Base-by-base conservation (phyloP, 805 yeast species). In the Candida sonorensis region DNA sequence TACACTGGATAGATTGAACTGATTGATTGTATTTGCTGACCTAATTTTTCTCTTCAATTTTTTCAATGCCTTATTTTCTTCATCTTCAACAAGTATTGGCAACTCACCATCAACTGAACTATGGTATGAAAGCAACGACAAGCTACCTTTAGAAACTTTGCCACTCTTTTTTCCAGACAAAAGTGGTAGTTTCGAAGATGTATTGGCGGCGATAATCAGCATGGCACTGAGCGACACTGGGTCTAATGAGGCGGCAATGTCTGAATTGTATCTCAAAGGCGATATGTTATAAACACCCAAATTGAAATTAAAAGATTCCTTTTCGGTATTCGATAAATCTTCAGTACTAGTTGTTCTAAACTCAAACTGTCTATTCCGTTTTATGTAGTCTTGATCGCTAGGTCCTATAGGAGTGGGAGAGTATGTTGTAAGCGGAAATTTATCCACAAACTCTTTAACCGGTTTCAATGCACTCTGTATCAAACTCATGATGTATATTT, bases 11-110 rank as follows among this genome's bases (percentile, higher is more conserved):
- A 53, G 33, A 26, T 62, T 55, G 17, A 64, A 48, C 11, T 65
- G 61, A 27, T 61, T 57, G 15, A 67, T 54, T 5, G 59, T 44
- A 0, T 57, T 45, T 3, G 64, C 48, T 5, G 64, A 53, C 37
- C 72, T 57, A 8, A 64, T 48, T 17, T 51, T 48, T 29, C 70
- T 53, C 27, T 42, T 55, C 2, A 53, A 42, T 17, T 46, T 41
- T 9, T 53, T 41, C 6, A 27, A 22, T 17, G 39, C 50, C 30
- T 57, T 70, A 42, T 51, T 44, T 11, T 54, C 43, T 17, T 46
- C 57, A 40, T 67, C 76, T 44, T 78, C 85, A 2, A 78, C 55
- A 10, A 75, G 55, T 1, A 77, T 53, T 0, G 86, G 86, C 13
- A 79, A 49, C 14, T 66, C 63, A 10, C 67, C 66, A 35, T 66